phyloP scores from a whole-genome alignment of 2,329 filamentous ascomycete species.

The Helicocarpus griseus region DNA sequence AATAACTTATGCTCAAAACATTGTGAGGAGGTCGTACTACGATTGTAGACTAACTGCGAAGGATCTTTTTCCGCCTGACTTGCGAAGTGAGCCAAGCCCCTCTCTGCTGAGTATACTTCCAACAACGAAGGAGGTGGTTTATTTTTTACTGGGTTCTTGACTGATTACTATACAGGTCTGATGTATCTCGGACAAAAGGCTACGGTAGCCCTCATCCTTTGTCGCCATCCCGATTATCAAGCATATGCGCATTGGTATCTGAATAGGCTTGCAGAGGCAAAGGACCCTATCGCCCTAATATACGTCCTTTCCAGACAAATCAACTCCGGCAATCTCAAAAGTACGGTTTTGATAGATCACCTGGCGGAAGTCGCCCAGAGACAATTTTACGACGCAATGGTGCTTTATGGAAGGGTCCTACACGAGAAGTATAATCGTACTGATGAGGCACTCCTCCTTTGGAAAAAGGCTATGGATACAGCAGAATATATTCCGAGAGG shows the following conservation, averaged over 20 bases:
- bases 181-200: background rate
- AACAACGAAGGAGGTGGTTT: too few relatives aligned
- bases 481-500: background rate
- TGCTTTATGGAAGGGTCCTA: constrained; percentile 6
- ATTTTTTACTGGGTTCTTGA: background rate
- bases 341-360: constrained; percentile 1
- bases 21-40: background rate
- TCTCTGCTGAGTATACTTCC: too few relatives aligned
- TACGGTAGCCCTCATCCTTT: background rate
- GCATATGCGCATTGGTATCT: background rate
- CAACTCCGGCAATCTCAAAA: background rate
- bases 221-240: background rate
- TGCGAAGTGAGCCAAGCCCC: too few relatives aligned
- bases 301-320: constrained; percentile 2
- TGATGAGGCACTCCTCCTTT: constrained; percentile 6
- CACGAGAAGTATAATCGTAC: constrained; percentile 6
- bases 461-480: constrained; percentile 8
- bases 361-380: constrained; percentile 5
- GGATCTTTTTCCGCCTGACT: too few relatives aligned
- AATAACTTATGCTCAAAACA: background rate
- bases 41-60: too few relatives aligned
- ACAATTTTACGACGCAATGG: constrained; percentile 7
- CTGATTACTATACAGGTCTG: background rate
- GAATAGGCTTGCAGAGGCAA: background rate
- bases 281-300: background rate